Base-by-base conservation (phyloP, 2,329 filamentous ascomycete genomes). In the Xylaria sp. region DNA sequence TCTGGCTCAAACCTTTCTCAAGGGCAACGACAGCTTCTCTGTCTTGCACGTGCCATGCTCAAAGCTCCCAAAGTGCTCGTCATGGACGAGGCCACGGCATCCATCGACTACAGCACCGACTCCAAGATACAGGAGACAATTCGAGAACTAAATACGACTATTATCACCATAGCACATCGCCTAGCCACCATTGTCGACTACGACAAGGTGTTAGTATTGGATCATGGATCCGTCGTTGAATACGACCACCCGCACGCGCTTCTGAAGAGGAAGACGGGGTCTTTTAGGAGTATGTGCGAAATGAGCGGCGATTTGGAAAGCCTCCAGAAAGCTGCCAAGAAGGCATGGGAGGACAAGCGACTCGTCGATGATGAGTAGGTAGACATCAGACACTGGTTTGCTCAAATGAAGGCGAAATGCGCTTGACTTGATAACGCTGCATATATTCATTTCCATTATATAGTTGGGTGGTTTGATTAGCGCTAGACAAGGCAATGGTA, bases 31-130 rank as follows among this genome's bases (percentile, higher is more conserved):
- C 96, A 99, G 80, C 90, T 99, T 10, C 85, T 99, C 65, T 99
- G 96, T 78, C 89, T 99, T 10, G 96, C 95, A 0, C 91, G 96
- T 64, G 96, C 96, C 0, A 89, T 99, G 73, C 90, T 99, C 71
- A 97, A 97, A 81, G 88, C 89, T 40, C 94, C 96, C 0, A 94
- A 92, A 72, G 94, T 99, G 1, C 85, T 99, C n/a, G 91, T 99
- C 77, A 98, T 99, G 96, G 96, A 99, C 80, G 96, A 99, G 83
- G 96, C 96, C 0, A 99, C 96, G 0, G 96, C 96, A 0, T 97
- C 93, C 0, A 98, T 99, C 77, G 96, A 99, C 82, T 98, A 98
- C 81, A 92, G 90, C 5, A 99, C 96, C 1, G 96, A 99, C 77
- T 87, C 91, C 59, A 97, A 97, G 83, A 98, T 99, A 74, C 96